A percentile compares a stretch with the other conserved stretches of the same genome.
These are phyloP conservation scores for Malus domestica DNA, from an alignment of 306 rosid species.

Conservation along the genomic window ASM211411v1 NC_041799.1:11485001-11485500, in stretches of 20 bases:
- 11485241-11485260: conserved; percentile 30
- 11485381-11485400: too few relatives aligned
- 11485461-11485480: neutral
- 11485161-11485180: conserved; percentile 30
- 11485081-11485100: conserved; percentile 19
- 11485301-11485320: neutral
- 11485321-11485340: neutral
- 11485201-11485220: conserved; percentile 68
- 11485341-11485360: neutral
- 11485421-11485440: neutral
- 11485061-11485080: conserved; percentile 36
- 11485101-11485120: conserved; percentile 72
- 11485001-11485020: neutral
- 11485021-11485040: conserved; percentile 20
- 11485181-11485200: conserved; percentile 35
- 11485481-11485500: neutral
- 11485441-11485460: neutral
- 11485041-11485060: conserved; percentile 62
- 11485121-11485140: conserved; percentile 26
- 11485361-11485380: neutral
- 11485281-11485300: conserved; percentile 39
- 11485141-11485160: conserved; percentile 35
- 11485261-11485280: conserved; percentile 34
- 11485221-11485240: conserved; percentile 41
- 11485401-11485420: neutral